These are phyloP conservation scores for Sherardia arvensis DNA, from an alignment of 257 asterid species.

Conservation along the genomic window DNA sequence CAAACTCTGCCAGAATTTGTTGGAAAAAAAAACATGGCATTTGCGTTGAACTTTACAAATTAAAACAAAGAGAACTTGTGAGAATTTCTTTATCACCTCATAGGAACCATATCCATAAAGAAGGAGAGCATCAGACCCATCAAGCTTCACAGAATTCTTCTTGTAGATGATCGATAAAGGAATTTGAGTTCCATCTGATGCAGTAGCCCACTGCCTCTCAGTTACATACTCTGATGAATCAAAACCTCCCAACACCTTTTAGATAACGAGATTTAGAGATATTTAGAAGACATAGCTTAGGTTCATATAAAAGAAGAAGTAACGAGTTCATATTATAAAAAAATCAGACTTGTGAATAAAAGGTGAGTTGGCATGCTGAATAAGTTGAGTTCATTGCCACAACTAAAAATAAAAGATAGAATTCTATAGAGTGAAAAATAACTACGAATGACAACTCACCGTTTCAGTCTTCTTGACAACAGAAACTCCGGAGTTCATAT, in stretches of 20 bases:
- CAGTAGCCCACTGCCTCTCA: conserved; percentile 89
- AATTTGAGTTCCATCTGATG: conserved; percentile 69
- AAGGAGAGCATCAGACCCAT: conserved; percentile 77
- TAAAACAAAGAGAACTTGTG: not conserved
- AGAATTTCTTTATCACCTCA: conserved; percentile 48
- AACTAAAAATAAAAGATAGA: not conserved
- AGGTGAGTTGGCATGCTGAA: not conserved
- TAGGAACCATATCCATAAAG: conserved; percentile 97
- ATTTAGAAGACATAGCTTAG: not conserved
- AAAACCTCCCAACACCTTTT: conserved; percentile 80
- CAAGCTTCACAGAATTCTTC: conserved; percentile 72
- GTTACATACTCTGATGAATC: conserved; percentile 66
- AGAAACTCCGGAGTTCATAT: conserved; percentile 72
- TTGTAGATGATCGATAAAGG: conserved; percentile 76
- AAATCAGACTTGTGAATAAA: not conserved
- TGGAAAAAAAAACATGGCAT: not conserved
- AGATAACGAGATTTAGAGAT: conserved; percentile 1
- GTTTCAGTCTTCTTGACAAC: conserved; percentile 76
- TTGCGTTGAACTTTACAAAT: not conserved
- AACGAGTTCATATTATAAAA: not conserved
- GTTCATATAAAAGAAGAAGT: not conserved
- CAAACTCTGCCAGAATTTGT: not conserved
- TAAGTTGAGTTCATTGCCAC: not conserved
- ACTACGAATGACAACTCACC: conserved; percentile 33
- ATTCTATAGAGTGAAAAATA: not conserved